Base-by-base conservation (phyloP, 176 grass and related monocot species). In the Carex cristatella region DNA sequence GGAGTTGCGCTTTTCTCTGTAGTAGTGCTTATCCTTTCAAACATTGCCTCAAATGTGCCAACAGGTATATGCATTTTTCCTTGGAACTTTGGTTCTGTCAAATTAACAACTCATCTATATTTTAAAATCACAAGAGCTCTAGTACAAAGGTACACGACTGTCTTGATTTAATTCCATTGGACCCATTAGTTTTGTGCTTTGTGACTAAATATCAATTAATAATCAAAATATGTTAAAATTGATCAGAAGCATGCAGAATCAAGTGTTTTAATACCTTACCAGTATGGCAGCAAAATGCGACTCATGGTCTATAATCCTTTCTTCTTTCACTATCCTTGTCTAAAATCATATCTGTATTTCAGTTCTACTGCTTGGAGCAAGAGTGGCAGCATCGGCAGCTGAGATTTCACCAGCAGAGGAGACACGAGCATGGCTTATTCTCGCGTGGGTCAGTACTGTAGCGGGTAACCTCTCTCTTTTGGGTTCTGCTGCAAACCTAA, bases 41-140 rank as follows among this genome's bases (percentile, higher is more conserved):
- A 99, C 63, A 89, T 99, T 30, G 96, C 96, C 60, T 99, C 96
- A 15, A 99, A 99, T 69, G 96, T 99, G 44, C 96, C 96, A 65
- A 99, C 96, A 78, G 96, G 96, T 98, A 89, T 98, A 89, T 32
- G 51, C 30, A 51, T 23, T 67, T 27, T 18, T 69, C 46, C 16
- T 44, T 75, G 23, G 23, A 3, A 3, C 12, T 32, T 32, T 51
- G 18, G 9, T 30, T 69, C 35, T 83, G 9, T 69, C 48, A 51
- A 11, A 66, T 55, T 48, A 7, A 5, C 66, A 18, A 18, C 0
- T 15, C 0, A 15, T 31, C 30, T 79, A 1, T 79, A 79, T 83
- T 66, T 83, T 69, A 7, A 46, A 32, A 61, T 83, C 42, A 58
- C 74, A 35, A 33, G 12, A 79, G 23, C 13, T 57, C 51, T 32